These are phyloP conservation scores for Scutellaria minor DNA, from an alignment of 257 asterid species.

Conservation along the genomic window DNA sequence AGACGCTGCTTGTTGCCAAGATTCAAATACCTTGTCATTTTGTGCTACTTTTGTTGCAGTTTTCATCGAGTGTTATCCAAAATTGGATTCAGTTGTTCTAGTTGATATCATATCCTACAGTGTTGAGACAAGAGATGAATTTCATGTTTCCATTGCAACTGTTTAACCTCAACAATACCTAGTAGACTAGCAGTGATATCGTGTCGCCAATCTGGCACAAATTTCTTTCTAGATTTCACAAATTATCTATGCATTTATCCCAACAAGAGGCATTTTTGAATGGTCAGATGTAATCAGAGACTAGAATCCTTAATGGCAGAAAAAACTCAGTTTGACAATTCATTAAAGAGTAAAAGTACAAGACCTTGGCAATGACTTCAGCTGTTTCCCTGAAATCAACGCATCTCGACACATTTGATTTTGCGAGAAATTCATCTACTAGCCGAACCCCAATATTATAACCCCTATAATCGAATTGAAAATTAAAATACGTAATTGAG, in stretches of 20 bases:
- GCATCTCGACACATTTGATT: constrained; percentile 85
- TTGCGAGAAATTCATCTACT: constrained; percentile 91
- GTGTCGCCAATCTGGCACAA: not conserved
- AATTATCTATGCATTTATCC: not conserved
- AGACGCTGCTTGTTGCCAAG: constrained; percentile 7
- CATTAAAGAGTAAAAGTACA: constrained; percentile 22
- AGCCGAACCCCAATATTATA: constrained; percentile 86
- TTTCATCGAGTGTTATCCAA: not conserved
- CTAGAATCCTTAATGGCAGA: not conserved
- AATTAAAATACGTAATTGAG: not conserved
- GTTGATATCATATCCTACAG: constrained; percentile 3
- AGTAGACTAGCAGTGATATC: constrained; percentile 24
- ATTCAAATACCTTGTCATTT: not conserved
- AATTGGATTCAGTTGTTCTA: not conserved
- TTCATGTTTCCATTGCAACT: not conserved
- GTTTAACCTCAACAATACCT: not conserved
- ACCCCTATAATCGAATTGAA: constrained; percentile 60
- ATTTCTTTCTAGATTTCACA: not conserved
- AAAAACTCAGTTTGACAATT: constrained; percentile 19
- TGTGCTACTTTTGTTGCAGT: not conserved
- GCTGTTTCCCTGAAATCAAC: constrained; percentile 97
- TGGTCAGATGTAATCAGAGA: constrained; percentile 6
- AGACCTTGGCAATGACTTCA: constrained; percentile 94
- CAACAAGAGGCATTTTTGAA: not conserved
- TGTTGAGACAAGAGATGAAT: not conserved